phyloP scores from a whole-genome alignment of 148 eudicot genomes.

The Nepenthes mirabilis region DNA sequence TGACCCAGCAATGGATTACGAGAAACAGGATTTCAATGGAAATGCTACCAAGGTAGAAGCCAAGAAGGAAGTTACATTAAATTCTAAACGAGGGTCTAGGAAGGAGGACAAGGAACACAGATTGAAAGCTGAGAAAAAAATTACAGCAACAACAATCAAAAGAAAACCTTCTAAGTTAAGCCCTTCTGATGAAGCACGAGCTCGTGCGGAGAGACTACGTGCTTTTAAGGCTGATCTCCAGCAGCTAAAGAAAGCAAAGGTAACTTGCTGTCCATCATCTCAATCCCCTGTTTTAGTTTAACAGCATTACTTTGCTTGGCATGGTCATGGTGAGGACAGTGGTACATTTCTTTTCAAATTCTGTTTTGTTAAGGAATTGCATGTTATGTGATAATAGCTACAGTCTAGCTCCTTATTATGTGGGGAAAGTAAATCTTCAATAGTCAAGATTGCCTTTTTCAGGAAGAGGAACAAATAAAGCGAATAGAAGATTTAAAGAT shows the following conservation, averaged over 20 bases:
- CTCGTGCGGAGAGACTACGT: constrained; percentile 87
- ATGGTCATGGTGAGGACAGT: too few species aligned
- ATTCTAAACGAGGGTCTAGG: constrained; percentile 36
- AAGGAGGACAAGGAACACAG: constrained; percentile 45
- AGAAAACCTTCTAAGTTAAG: constrained; percentile 57
- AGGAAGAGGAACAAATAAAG: constrained; percentile 80
- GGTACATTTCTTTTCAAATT: too few species aligned
- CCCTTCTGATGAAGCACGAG: constrained; percentile 82
- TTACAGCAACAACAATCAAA: constrained; percentile 36
- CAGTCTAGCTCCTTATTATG: not conserved
- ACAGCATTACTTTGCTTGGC: not conserved
- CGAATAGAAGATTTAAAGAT: constrained; percentile 68
- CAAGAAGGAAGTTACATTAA: constrained; percentile 8
- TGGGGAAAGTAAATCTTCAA: not conserved
- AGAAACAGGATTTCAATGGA: constrained; percentile 37
- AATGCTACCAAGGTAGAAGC: constrained; percentile 23
- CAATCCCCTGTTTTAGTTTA: not conserved
- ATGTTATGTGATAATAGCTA: too few species aligned
- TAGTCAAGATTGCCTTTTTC: constrained; percentile 7
- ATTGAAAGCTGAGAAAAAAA: constrained; percentile 46
- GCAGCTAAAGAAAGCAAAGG: constrained; percentile 89
- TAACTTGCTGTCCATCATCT: constrained; percentile 13
- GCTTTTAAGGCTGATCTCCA: constrained; percentile 90
- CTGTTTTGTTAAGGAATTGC: too few species aligned
- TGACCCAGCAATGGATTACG: constrained; percentile 69